Evolutionary conservation across 345 rosid genomes (phyloP).

Genomic region (Linum lewisii): DNA sequence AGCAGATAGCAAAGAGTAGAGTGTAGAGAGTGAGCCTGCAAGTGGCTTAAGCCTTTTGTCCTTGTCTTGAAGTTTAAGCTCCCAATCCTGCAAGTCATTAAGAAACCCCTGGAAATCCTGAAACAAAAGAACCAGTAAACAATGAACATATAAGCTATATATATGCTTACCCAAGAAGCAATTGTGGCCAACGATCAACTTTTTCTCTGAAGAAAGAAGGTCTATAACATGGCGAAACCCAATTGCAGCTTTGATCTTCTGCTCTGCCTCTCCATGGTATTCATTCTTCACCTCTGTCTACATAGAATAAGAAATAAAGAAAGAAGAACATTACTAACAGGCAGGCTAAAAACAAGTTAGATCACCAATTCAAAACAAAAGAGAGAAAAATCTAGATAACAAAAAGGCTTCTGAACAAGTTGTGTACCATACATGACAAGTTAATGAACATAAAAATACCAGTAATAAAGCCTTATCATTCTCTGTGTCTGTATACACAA

Average conservation of each 20-base stretch:
- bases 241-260: conserved; percentile 48
- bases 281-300: conserved; percentile 76
- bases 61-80: conserved; percentile 44
- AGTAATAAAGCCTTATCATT: conserved; percentile 46
- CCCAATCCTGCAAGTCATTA: conserved; percentile 98
- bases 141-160: neutral
- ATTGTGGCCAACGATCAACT: conserved; percentile 90
- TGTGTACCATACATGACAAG: conserved; percentile 3
- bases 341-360: neutral
- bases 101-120: conserved; percentile 90
- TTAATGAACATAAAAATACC: conserved; percentile 35
- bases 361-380: neutral
- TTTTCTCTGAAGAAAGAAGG: conserved; percentile 65
- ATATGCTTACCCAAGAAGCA: conserved; percentile 68
- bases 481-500: conserved; percentile 62
- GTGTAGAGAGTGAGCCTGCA: no score
- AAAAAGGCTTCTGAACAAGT: neutral
- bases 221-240: conserved; percentile 94
- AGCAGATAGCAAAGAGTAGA: no score
- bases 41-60: conserved; percentile 54
- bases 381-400: neutral
- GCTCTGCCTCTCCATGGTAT: conserved; percentile 34
- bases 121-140: conserved; percentile 3
- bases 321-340: no score
- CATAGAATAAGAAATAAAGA: neutral